Base-by-base conservation (phyloP, 768 basidiomycete species). In the Stropharia rugosoannulata region DNA sequence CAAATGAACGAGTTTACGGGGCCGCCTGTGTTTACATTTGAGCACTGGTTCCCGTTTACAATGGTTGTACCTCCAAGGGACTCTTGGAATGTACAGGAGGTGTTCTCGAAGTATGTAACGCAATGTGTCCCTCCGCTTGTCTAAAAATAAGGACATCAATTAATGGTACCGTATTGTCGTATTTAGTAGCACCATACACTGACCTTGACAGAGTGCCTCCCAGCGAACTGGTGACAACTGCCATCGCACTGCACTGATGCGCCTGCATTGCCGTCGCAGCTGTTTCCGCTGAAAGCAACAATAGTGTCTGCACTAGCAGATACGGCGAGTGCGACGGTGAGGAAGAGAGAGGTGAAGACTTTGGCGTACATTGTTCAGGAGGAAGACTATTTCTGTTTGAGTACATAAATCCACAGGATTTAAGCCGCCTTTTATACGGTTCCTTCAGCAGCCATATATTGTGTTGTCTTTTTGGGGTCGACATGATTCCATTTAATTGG, bases 171-270 rank as follows among this genome's bases (percentile, higher is more conserved):
- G 22, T 22, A 22, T 22, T 22, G 22, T 22, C 4, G 16, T 4
- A 27, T 27, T 3, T 36, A 12, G 19, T 36, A 12, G 19, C 15
- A n/a, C 36, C 29, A 29, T 49, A 13, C 22, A 27, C 32, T 18
- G 13, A 57, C 50, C 50, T 47, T 11, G 13, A 58, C 29, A 15
- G 57, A 58, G 37, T 58, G 57, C 40, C 57, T 58, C 11, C 35
- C 36, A 4, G 46, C 37, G 22, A 58, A 58, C 35, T 36, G 43
- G 27, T 58, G 57, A 41, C 57, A 58, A 39, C 51, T 58, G 22
- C 57, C 57, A 16, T 58, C 57, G 39, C 57, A 58, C 37, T 51
- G 50, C 2, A 58, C 57, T 5, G 50, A 43, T 7, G 25, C 39
- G 4, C 57, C 57, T 3, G 25, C 51, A 22, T n/a, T 22, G 10